Evolutionary conservation across 345 rosid genomes (phyloP).

Genomic region (Populus ilicifolia): DNA sequence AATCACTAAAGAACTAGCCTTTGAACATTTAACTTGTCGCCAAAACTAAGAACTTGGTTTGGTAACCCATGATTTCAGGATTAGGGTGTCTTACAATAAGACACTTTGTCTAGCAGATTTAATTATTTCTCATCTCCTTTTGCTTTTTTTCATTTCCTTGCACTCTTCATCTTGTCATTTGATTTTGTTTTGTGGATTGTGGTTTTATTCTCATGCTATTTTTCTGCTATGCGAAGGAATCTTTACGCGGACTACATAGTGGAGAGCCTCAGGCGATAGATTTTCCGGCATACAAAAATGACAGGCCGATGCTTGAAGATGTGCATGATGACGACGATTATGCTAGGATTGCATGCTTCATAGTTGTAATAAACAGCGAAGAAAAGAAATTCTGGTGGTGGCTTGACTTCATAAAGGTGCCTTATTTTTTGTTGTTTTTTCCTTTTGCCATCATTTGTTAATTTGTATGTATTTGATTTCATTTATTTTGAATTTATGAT

Average conservation of each 20-base stretch:
- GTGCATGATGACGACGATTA: constrained; percentile 5
- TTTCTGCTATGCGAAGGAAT: constrained; percentile 13
- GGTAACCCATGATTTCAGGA: neutral
- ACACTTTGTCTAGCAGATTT: neutral
- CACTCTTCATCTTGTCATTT: too few relatives aligned
- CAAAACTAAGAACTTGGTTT: neutral
- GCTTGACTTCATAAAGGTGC: neutral
- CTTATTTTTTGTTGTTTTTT: neutral
- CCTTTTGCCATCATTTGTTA: neutral
- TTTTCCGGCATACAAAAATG: neutral
- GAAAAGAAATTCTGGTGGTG: neutral
- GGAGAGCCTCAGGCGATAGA: constrained; percentile 30
- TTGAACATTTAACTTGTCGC: neutral
- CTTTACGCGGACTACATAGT: constrained; percentile 32
- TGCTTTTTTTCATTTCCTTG: neutral
- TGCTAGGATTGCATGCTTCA: neutral
- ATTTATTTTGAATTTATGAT: too few relatives aligned
- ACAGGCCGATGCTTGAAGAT: neutral
- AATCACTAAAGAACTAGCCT: too few relatives aligned
- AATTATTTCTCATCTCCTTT: neutral
- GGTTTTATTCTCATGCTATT: neutral
- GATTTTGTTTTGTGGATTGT: neutral
- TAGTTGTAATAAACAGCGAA: neutral
- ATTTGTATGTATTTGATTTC: too few relatives aligned
- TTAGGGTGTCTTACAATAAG: neutral